Conservation (phyloP, 2,329 filamentous ascomycete genomes). For the Pseudogymnoascus sp. region DNA sequence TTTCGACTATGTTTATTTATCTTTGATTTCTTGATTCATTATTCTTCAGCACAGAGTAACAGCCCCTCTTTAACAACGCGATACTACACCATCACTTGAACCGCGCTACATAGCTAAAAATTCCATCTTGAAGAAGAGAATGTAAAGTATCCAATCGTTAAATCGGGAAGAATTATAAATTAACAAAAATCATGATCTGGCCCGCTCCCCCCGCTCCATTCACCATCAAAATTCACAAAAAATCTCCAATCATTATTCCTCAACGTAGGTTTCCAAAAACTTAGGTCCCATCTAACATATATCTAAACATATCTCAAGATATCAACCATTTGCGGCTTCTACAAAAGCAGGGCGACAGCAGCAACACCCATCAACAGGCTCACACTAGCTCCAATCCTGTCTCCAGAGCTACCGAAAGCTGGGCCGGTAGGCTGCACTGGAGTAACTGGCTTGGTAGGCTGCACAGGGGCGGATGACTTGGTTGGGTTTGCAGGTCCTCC, state of each 20-base stretch:
- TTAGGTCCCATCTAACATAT: background rate
- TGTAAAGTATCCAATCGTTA: constrained; percentile 2
- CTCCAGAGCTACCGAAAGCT: background rate
- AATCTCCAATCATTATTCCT: constrained; percentile 2
- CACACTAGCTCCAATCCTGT: background rate
- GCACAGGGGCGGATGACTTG: background rate
- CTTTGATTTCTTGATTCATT: background rate
- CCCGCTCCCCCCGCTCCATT: background rate
- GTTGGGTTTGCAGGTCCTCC: background rate
- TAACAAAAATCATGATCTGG: constrained; percentile 4
- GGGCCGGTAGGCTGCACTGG: background rate
- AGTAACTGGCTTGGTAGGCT: background rate
- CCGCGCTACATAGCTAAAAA: background rate
- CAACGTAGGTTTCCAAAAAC: background rate
- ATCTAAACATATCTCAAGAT: background rate
- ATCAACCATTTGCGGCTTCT: background rate
- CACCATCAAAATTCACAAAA: background rate
- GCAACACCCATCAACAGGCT: background rate
- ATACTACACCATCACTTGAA: background rate
- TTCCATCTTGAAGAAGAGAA: background rate
- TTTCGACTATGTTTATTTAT: background rate
- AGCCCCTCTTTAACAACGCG: background rate
- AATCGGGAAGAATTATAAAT: constrained; percentile 2
- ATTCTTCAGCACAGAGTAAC: background rate
- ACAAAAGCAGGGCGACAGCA: background rate